Conservation (phyloP, 768 basidiomycete species). For the Cystobasidium ongulense region DNA sequence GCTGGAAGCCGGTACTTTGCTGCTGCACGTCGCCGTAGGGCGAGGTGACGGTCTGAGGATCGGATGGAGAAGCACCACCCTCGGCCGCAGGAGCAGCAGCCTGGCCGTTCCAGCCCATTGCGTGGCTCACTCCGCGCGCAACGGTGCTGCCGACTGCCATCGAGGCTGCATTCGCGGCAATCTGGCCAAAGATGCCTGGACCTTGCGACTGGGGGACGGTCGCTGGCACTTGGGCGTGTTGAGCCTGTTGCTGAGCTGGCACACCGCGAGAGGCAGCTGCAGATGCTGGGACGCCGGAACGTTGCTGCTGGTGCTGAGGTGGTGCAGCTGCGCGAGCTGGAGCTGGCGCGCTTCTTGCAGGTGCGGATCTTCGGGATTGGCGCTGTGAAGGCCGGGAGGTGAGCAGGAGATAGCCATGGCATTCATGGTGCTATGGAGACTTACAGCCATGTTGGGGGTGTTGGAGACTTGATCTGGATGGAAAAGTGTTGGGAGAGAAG, state of each 20-base stretch:
- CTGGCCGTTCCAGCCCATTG: slow-evolving; percentile 6
- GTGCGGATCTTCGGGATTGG: not conserved
- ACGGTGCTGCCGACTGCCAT: slow-evolving; percentile 15
- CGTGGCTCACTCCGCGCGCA: slow-evolving; percentile 9
- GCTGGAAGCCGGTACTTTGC: not conserved
- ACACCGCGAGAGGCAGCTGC: not conserved
- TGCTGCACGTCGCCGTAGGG: not conserved
- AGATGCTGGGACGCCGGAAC: not conserved
- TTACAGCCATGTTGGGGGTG: not conserved
- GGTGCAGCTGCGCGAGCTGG: not conserved
- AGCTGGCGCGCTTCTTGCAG: not conserved
- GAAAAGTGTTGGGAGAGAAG: no score
- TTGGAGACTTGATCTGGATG: no score
- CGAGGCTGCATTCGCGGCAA: slow-evolving; percentile 19
- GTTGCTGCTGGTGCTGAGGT: not conserved
- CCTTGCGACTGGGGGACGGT: slow-evolving; percentile 22
- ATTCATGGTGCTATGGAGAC: not conserved
- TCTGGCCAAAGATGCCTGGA: slow-evolving; percentile 22
- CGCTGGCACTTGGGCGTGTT: slow-evolving; percentile 8
- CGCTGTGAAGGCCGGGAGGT: not conserved
- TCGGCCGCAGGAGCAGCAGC: not conserved
- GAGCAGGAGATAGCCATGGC: not conserved
- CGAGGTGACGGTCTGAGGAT: not conserved
- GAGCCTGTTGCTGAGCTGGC: slow-evolving; percentile 19
- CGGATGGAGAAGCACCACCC: not conserved